phyloP scores from a whole-genome alignment of 139 green algal species.

The Coelastrella sp. region DNA sequence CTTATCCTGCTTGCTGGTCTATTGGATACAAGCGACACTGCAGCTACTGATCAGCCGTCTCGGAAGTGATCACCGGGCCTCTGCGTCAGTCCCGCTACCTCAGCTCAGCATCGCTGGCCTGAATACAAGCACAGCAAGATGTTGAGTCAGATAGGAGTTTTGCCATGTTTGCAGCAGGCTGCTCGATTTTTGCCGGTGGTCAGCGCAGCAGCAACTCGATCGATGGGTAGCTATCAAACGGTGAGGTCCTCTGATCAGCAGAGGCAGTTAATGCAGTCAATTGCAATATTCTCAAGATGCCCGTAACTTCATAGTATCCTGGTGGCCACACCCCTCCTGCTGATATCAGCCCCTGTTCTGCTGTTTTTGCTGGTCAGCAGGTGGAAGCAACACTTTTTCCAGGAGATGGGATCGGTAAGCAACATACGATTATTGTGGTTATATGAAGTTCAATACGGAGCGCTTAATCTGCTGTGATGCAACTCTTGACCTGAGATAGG shows the following conservation, averaged over 20 bases:
- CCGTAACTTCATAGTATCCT: no score
- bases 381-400: conserved; percentile 28
- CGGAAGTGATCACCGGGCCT: no score
- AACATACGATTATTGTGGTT: no score
- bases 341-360: neutral
- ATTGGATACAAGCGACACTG: no score
- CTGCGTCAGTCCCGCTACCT: no score
- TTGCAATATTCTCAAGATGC: no score
- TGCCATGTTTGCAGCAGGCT: conserved; percentile 21
- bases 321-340: neutral
- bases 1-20: neutral
- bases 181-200: neutral
- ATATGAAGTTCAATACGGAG: no score
- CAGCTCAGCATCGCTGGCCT: no score
- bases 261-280: neutral
- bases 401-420: conserved; percentile 33
- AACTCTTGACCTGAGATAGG: no score
- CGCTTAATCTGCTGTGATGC: no score
- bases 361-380: neutral
- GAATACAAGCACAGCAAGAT: no score
- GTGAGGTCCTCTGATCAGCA: neutral
- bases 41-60: neutral
- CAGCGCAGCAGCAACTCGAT: conserved; percentile 6
- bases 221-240: neutral
- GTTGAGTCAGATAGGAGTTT: neutral